Percentiles rank a stretch among this genome's conserved stretches.
Evolutionary conservation across 805 yeast genomes (phyloP).

Genomic region (Yamadazyma tumulicola): DNA sequence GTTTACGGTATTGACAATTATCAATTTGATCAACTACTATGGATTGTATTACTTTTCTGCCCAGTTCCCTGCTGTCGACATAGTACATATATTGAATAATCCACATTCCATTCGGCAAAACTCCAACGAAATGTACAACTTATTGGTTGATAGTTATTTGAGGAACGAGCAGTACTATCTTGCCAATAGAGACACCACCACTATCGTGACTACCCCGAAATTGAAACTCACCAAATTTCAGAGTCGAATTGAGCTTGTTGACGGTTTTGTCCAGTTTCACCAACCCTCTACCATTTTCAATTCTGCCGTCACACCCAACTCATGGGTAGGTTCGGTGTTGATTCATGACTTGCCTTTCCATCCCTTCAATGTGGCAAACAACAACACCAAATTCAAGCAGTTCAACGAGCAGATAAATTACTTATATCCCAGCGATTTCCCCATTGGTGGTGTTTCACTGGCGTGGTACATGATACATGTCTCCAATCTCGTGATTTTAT

Average conservation of each 20-base stretch:
- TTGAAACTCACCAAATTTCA: conserved; percentile 6
- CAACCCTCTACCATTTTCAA: too few relatives aligned
- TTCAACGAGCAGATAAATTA: conserved; percentile 4
- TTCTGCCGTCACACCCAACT: too few relatives aligned
- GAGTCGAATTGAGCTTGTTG: conserved; percentile 1
- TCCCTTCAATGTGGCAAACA: conserved; percentile 1
- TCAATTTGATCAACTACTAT: conserved; percentile 6
- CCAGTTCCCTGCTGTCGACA: conserved; percentile 16
- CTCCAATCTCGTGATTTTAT: conserved; percentile 3
- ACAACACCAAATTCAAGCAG: not conserved
- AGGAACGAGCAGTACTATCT: conserved; percentile 19
- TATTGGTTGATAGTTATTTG: conserved; percentile 15
- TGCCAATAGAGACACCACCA: conserved; percentile 10
- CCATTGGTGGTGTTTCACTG: not conserved
- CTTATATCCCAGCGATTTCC: not conserved
- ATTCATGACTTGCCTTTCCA: not conserved
- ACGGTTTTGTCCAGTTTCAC: not conserved
- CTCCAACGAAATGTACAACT: not conserved
- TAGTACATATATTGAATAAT: conserved; percentile 9
- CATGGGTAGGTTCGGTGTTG: conserved; percentile 2
- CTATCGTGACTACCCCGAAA: conserved; percentile 19
- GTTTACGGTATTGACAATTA: not conserved
- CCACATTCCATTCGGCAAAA: not conserved
- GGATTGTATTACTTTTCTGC: conserved; percentile 6
- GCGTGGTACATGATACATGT: conserved; percentile 6